Conservation (phyloP, 2,329 filamentous ascomycete genomes). For the Xylaria sp. region DNA sequence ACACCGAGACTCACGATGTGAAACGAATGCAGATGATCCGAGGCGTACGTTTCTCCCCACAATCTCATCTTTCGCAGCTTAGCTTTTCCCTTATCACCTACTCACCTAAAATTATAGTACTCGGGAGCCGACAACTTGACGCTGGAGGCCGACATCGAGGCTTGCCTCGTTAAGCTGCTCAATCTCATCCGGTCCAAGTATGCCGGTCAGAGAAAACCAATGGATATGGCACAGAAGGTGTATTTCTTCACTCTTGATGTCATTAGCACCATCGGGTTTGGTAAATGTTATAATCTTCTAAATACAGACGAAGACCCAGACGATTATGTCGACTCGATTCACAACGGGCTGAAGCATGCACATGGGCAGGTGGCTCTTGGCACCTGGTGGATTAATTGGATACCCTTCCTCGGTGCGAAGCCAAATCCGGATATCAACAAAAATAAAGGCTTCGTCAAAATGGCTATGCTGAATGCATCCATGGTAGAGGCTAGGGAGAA, state of each 20-base stretch:
- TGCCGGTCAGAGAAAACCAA: slow-evolving; percentile 42
- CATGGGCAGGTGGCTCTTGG: slow-evolving; percentile 50
- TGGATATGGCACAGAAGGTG: slow-evolving; percentile 61
- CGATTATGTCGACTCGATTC: slow-evolving; percentile 48
- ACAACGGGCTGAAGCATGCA: slow-evolving; percentile 41
- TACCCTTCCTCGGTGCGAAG: slow-evolving; percentile 26
- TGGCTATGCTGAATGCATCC: slow-evolving; percentile 49
- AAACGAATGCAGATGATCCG: slow-evolving; percentile 62
- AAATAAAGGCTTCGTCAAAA: slow-evolving; percentile 51
- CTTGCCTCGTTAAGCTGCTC: slow-evolving; percentile 58
- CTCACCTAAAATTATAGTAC: slow-evolving; percentile 54
- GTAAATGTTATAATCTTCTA: slow-evolving; percentile 62
- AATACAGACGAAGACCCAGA: slow-evolving; percentile 58
- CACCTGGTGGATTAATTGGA: slow-evolving; percentile 37
- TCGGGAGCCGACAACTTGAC: slow-evolving; percentile 65
- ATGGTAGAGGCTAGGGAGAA: slow-evolving; percentile 43
- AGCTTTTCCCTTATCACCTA: background rate
- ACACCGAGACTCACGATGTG: slow-evolving; percentile 59
- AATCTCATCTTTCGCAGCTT: background rate
- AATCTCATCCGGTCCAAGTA: slow-evolving; percentile 59
- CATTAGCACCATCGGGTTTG: slow-evolving; percentile 62
- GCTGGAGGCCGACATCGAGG: slow-evolving; percentile 62
- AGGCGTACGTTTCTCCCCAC: slow-evolving; percentile 54
- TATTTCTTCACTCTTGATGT: slow-evolving; percentile 66
- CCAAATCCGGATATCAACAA: slow-evolving; percentile 25